Evolutionary conservation across 73 alveolate species (phyloP).

Genomic region (Paraurostyla sp.): DNA sequence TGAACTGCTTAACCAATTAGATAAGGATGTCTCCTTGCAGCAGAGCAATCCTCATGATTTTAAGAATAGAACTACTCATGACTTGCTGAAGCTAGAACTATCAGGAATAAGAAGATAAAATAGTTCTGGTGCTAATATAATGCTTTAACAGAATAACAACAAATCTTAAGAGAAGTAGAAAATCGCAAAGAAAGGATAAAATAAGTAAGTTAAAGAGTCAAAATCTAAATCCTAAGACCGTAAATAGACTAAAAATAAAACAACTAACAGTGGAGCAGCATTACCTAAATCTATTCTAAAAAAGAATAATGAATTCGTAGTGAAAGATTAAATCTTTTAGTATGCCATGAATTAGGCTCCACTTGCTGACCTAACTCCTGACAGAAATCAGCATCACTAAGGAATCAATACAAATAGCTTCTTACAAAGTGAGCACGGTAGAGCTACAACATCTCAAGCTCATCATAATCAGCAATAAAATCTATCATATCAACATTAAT

Average conservation of each 20-base stretch:
- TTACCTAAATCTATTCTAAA: constrained; percentile 16
- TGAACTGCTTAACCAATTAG: constrained; percentile 41
- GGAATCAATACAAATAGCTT: constrained; percentile 14
- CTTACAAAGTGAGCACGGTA: constrained; percentile 51
- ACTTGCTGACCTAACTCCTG: too few species aligned
- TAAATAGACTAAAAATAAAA: neutral
- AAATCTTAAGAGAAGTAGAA: neutral
- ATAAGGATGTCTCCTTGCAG: constrained; percentile 27
- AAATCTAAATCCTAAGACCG: constrained; percentile 1
- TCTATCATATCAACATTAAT: neutral
- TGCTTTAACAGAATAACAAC: neutral
- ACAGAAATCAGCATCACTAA: constrained; percentile 8
- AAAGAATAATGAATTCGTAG: neutral
- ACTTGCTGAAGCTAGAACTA: neutral
- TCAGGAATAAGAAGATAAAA: constrained; percentile 45
- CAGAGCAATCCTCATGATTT: constrained; percentile 13
- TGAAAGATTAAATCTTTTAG: constrained; percentile 20
- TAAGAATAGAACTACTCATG: constrained; percentile 46
- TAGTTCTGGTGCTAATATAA: constrained; percentile 13
- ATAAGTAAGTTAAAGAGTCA: neutral
- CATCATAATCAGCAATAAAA: neutral
- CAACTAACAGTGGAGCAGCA: neutral
- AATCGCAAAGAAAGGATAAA: too few species aligned
- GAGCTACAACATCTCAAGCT: neutral
- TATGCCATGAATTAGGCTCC: neutral